A percentile compares a stretch with the other conserved stretches of the same genome.
phyloP scores from a whole-genome alignment of 176 grass and related monocot genomes.

The Pharus latifolius region DNA sequence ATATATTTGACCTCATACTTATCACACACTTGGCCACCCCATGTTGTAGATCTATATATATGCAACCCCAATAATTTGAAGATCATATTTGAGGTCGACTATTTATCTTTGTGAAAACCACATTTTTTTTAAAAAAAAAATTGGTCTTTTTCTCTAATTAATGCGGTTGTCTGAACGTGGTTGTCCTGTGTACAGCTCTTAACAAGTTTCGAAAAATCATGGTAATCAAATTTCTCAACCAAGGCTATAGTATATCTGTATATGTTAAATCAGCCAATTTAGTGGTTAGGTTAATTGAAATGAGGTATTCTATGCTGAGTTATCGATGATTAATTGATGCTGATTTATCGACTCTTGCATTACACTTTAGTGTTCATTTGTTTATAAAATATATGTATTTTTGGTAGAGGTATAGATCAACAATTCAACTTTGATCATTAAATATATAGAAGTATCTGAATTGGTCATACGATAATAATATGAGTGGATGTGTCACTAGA shows the following conservation, averaged over 20 bases:
- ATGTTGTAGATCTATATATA: no score
- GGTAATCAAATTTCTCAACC: background rate
- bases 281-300: background rate
- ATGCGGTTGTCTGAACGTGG: slow-evolving; percentile 12
- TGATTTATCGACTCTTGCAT: background rate
- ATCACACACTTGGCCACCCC: no score
- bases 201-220: background rate
- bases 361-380: no score
- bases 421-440: no score
- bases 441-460: no score
- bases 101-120: background rate
- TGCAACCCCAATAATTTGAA: no score
- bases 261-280: background rate
- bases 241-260: background rate
- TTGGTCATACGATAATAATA: no score
- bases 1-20: no score
- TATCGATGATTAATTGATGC: background rate
- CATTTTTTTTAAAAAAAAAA: background rate
- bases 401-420: no score
- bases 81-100: background rate
- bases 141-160: slow-evolving; percentile 12
- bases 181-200: slow-evolving; percentile 14
- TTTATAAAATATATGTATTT: no score
- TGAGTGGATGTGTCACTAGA: no score
- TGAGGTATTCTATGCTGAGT: background rate